Conservation (phyloP, 2,329 filamentous ascomycete species). For the Fusarium sarcochroum region DNA sequence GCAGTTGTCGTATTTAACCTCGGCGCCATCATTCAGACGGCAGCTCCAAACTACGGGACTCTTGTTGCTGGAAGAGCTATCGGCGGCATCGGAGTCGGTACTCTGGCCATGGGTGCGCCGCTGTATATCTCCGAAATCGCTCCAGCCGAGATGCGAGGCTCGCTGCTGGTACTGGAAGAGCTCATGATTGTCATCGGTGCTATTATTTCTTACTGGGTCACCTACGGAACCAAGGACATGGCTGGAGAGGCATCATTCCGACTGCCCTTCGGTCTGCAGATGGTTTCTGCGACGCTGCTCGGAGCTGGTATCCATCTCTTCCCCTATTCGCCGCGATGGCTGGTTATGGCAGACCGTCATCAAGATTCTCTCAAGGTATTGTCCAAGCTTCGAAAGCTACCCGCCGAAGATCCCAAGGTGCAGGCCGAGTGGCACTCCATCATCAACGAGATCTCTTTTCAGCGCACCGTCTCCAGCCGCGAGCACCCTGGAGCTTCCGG, state of each 20-base stretch:
- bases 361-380: slow-evolving; percentile 57
- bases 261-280: slow-evolving; percentile 54
- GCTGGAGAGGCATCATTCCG: slow-evolving; percentile 58
- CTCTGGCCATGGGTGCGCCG: slow-evolving; percentile 62
- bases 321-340: slow-evolving; percentile 63
- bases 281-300: slow-evolving; percentile 58
- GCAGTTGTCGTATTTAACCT: slow-evolving; percentile 45
- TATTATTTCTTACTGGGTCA: slow-evolving; percentile 66
- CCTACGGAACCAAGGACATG: slow-evolving; percentile 63
- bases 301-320: slow-evolving; percentile 60
- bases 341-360: slow-evolving; percentile 56
- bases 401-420: slow-evolving; percentile 58
- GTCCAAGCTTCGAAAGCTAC: slow-evolving; percentile 57
- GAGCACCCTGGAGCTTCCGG: slow-evolving; percentile 11
- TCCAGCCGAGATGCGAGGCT: slow-evolving; percentile 63
- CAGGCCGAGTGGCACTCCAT: slow-evolving; percentile 65
- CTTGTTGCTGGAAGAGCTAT: slow-evolving; percentile 46
- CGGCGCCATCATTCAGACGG: slow-evolving; percentile 46
- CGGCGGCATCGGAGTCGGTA: slow-evolving; percentile 62
- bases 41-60: slow-evolving; percentile 32
- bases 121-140: slow-evolving; percentile 66
- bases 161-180: slow-evolving; percentile 64
- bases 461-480: slow-evolving; percentile 41
- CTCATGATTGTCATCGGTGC: slow-evolving; percentile 57
- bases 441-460: slow-evolving; percentile 62